phyloP scores from a whole-genome alignment of 1,139 yeast species.

The Sugiyamaella japonica region DNA sequence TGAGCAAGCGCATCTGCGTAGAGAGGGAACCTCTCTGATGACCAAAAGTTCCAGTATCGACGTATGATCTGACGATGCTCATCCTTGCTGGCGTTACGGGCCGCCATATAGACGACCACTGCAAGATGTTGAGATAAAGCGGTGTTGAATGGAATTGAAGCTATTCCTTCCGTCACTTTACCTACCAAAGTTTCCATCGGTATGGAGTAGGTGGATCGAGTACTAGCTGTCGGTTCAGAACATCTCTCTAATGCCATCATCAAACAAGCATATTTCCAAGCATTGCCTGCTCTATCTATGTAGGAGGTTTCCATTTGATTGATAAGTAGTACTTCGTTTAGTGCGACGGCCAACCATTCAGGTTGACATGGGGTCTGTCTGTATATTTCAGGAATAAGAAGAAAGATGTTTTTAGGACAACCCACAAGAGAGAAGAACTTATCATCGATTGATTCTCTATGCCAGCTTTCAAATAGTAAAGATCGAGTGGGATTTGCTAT shows the following conservation, averaged over 20 bases:
- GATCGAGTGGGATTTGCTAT: constrained; percentile 22
- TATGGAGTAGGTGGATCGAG: background rate
- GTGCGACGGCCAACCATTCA: constrained; percentile 12
- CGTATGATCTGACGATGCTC: constrained; percentile 22
- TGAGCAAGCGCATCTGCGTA: constrained; percentile 26
- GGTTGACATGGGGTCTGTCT: constrained; percentile 11
- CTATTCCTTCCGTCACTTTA: constrained; percentile 19
- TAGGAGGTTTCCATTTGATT: constrained; percentile 15
- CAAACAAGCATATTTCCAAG: constrained; percentile 27
- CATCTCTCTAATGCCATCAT: constrained; percentile 22
- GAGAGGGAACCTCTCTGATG: constrained; percentile 25
- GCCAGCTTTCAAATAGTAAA: constrained; percentile 30
- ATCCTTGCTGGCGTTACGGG: constrained; percentile 20
- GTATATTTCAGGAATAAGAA: constrained; percentile 20
- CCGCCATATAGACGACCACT: constrained; percentile 24
- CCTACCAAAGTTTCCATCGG: constrained; percentile 22
- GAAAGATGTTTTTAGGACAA: constrained; percentile 25
- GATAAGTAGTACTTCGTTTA: constrained; percentile 19
- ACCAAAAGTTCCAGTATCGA: constrained; percentile 28
- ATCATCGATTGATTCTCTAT: constrained; percentile 26
- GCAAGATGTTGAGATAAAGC: constrained; percentile 28
- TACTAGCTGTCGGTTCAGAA: background rate
- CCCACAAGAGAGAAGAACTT: constrained; percentile 28
- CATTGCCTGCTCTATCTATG: constrained; percentile 19
- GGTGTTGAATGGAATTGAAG: constrained; percentile 23